Base-by-base conservation (phyloP, 495 filamentous ascomycete species). In the Chaetomium fimeti region DNA sequence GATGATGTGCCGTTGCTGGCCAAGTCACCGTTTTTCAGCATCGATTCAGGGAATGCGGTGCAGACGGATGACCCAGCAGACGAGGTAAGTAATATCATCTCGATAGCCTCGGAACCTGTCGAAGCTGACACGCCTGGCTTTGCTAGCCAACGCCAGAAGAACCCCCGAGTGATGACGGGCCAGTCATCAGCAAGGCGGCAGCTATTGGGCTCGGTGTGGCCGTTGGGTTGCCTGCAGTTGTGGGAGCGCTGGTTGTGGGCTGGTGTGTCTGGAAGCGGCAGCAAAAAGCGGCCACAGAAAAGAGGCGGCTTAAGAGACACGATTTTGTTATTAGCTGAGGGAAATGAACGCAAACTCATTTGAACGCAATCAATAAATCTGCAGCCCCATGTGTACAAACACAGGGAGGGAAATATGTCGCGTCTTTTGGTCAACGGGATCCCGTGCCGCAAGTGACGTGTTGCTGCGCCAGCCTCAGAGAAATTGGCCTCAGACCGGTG, bases 321-420 rank as follows among this genome's bases (percentile, higher is more conserved):
- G 64, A 75, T 32, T 70, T 74, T 59, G 62, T 75, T 18, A 74
- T 74, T 20, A 48, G 66, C 61, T 75, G 67, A 71, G 20, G 27
- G 12, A 27, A 54, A n/a, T 48, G 28, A 20, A 4, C 47, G 18
- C 45, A 49, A 49, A 49, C 20, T 11, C 6, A 20, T 49, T 49
- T 4, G n/a, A n/a, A 49, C 4, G 20, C 45, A 29, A 5, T 20
- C n/a, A 55, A 28, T 16, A 18, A 43, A 3, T 16, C 2, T 2
- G 15, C 1, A 11, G 32, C 12, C 32, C n/a, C n/a, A n/a, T n/a
- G n/a, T n/a, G n/a, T 36, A 9, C 32, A 36, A 9, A 36, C 43
- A 47, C 15, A 47, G n/a, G 8, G 16, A 5, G n/a, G 43, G 43
- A 47, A 18, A 5, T n/a, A 18, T 20, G 5, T 18, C n/a, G 43